These are phyloP conservation scores for Rhodotorula sp. DNA, from an alignment of 1,284 basidiomycete genomes.

Conservation along the genomic window DNA sequence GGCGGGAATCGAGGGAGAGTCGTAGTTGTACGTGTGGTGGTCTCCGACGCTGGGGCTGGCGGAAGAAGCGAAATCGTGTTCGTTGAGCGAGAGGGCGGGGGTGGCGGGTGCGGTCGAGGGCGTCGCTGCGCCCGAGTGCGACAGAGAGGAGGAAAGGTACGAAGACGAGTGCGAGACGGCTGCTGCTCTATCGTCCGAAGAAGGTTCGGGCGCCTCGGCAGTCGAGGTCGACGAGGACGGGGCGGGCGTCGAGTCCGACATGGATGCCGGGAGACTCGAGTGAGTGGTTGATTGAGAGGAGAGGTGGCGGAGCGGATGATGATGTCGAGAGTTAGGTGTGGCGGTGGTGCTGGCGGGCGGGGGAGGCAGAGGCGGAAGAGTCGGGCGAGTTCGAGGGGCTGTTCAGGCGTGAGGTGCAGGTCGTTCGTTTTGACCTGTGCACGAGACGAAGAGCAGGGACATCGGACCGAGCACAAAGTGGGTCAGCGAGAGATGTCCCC, in stretches of 20 bases:
- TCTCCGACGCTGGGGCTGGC: neutral
- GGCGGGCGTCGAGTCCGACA: neutral
- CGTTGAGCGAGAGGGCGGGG: slow-evolving; percentile 8
- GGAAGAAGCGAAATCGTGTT: neutral
- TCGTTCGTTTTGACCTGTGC: too few relatives aligned
- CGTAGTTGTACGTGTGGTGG: neutral
- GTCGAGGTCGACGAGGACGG: neutral
- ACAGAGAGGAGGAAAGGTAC: neutral
- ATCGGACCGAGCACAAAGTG: too few relatives aligned
- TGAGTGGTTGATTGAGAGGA: too few relatives aligned
- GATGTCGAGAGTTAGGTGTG: too few relatives aligned
- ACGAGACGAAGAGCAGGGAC: too few relatives aligned
- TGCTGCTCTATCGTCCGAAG: neutral
- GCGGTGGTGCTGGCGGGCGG: too few relatives aligned
- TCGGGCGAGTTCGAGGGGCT: too few relatives aligned
- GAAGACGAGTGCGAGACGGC: neutral
- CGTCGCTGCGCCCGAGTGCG: slow-evolving; percentile 2
- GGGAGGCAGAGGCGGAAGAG: too few relatives aligned
- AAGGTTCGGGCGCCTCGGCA: neutral
- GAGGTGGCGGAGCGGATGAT: too few relatives aligned
- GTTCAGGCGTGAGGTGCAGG: too few relatives aligned
- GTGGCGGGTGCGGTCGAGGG: slow-evolving; percentile 9
- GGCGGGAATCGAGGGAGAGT: neutral
- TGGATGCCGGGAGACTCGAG: too few relatives aligned
- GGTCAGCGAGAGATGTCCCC: too few relatives aligned